A percentile compares a stretch with the other conserved stretches of the same genome.
These are phyloP conservation scores for Fusarium miscanthi DNA, from an alignment of 2,329 filamentous ascomycete genomes.

Conservation along the genomic window DNA sequence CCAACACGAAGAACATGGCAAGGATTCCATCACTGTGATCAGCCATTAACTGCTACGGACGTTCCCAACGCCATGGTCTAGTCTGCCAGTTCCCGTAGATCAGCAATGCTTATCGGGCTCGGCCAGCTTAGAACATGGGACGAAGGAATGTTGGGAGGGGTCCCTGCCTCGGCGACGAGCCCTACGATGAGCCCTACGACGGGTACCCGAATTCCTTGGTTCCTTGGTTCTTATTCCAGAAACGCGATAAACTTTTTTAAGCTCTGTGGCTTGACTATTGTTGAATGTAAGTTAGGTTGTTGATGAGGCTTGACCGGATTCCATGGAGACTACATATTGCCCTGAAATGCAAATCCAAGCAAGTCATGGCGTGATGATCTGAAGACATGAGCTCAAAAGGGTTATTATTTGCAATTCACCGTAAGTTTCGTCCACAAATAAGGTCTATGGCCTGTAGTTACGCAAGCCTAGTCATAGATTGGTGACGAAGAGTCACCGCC, in stretches of 20 bases:
- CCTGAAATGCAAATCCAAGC: not conserved
- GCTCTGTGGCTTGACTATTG: constrained; percentile 33
- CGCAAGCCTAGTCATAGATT: not conserved
- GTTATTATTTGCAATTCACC: not conserved
- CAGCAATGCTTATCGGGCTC: constrained; percentile 38
- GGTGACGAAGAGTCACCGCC: not conserved
- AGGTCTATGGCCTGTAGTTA: not conserved
- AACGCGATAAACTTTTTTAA: constrained; percentile 7
- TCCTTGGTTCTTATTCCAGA: constrained; percentile 20
- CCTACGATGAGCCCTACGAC: constrained; percentile 23
- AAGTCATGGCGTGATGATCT: constrained; percentile 4
- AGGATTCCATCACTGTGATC: constrained; percentile 18
- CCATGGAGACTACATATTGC: not conserved
- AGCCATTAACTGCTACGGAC: constrained; percentile 2
- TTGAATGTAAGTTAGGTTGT: not conserved
- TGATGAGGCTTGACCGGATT: not conserved
- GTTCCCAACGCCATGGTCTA: constrained; percentile 33
- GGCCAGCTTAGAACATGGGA: constrained; percentile 30
- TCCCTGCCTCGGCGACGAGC: constrained; percentile 31
- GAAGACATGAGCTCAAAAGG: not conserved
- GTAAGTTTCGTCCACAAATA: not conserved
- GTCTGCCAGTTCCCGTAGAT: constrained; percentile 40
- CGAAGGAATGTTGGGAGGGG: constrained; percentile 36
- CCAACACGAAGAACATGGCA: constrained; percentile 7
- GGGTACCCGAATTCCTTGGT: constrained; percentile 30